Conservation (phyloP, 768 basidiomycete genomes). For the Grammothele lineata region DNA sequence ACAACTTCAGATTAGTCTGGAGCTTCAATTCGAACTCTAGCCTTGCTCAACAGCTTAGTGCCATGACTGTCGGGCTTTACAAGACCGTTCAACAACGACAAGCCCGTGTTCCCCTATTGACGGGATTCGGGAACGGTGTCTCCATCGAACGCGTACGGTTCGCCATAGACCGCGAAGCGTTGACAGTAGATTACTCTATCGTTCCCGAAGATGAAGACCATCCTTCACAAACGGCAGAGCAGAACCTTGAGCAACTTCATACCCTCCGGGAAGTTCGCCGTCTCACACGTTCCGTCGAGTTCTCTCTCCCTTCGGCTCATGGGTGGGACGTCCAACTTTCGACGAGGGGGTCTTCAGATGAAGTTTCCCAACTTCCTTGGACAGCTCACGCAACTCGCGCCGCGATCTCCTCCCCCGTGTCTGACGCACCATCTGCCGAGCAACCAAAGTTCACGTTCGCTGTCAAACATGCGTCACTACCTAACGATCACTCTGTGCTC, state of each 20-base stretch:
- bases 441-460: conserved; percentile 54
- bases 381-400: conserved; percentile 52
- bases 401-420: conserved; percentile 27
- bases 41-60: conserved; percentile 77
- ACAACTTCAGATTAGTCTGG: conserved; percentile 87
- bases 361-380: conserved; percentile 74
- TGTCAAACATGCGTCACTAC: conserved; percentile 66
- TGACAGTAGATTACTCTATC: conserved; percentile 81
- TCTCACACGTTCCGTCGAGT: conserved; percentile 75
- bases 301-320: conserved; percentile 65
- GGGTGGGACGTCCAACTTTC: conserved; percentile 88
- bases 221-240: conserved; percentile 21
- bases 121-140: conserved; percentile 78
- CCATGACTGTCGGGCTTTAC: conserved; percentile 76
- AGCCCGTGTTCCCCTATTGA: conserved; percentile 66
- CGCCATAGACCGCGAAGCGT: conserved; percentile 76
- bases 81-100: conserved; percentile 80
- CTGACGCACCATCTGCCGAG: conserved; percentile 34
- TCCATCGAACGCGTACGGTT: conserved; percentile 76
- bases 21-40: conserved; percentile 63
- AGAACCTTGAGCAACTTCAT: conserved; percentile 62
- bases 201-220: conserved; percentile 68
- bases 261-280: conserved; percentile 62
- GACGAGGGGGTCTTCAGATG: conserved; percentile 68
- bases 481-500: conserved; percentile 71